Base-by-base conservation (phyloP, 2,329 filamentous ascomycete genomes). In the Fusarium cicatricum region DNA sequence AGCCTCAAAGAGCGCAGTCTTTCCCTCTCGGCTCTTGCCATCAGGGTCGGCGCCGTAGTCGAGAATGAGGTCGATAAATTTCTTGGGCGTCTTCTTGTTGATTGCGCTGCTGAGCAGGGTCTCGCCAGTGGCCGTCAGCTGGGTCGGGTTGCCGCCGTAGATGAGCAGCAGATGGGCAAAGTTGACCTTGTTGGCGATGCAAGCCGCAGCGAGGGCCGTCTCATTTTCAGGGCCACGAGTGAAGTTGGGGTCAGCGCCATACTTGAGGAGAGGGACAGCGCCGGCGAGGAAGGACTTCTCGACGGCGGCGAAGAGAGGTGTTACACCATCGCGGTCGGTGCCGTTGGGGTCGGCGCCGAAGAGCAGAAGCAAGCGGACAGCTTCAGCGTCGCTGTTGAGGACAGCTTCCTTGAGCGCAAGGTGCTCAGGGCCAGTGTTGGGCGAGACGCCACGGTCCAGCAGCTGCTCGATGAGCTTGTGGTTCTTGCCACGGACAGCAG, bases 1-100 rank as follows among this genome's bases (percentile, higher is more conserved):
- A 5, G 86, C 85, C 60, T 84, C 81, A 69, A 88, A 88, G 2
- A 90, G 77, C 0, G 87, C 80, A 1, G 85, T 87, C 61, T 85
- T 84, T 23, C 87, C 88, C 54, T 85, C 81, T 17, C 76, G 75
- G 68, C 83, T 86, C 77, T 90, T 82, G 33, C 67, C 72, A 64
- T 90, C 83, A 17, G 84, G 76, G 56, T 87, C 78, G 1, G 82
- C 80, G 6, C 84, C 86, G 59, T 86, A 85, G 9, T 81, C 79
- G 4, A 90, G 78, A 56, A 90, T 75, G 23, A 87, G 72, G 44
- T 88, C 84, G 16, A 87, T 75, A 28, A 88, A 73, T 51, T 77
- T 77, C 54, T 77, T 77, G 0, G 84, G 80, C 0, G 80, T 81
- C 56, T 79, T 83, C 71, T 84, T 85, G 69, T 80, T 83, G 74